Percentiles rank a stretch among this genome's conserved stretches.
These are phyloP conservation scores for Yamadazyma atlantica DNA, from an alignment of 1,139 yeast genomes.

Conservation along the genomic window DNA sequence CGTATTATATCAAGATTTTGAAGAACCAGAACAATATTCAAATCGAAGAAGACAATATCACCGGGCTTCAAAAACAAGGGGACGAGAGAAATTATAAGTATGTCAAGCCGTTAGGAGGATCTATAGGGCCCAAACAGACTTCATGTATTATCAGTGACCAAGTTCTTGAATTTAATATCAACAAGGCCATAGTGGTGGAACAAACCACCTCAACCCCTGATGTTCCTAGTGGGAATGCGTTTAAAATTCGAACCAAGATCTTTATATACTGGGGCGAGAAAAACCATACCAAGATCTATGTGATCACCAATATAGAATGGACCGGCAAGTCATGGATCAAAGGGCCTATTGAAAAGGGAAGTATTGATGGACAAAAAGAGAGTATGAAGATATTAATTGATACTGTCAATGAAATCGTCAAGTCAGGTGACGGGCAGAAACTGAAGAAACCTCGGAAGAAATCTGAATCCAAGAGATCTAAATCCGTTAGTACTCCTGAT, in stretches of 20 bases:
- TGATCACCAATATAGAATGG: slow-evolving; percentile 79
- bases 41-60: slow-evolving; percentile 51
- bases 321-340: slow-evolving; percentile 91
- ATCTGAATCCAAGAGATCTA: slow-evolving; percentile 8
- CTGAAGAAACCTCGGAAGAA: slow-evolving; percentile 6
- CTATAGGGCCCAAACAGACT: slow-evolving; percentile 95
- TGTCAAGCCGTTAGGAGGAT: slow-evolving; percentile 74
- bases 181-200: slow-evolving; percentile 55
- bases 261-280: slow-evolving; percentile 75
- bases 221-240: slow-evolving; percentile 90
- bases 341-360: slow-evolving; percentile 88
- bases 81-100: slow-evolving; percentile 64
- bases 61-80: slow-evolving; percentile 32
- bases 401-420: slow-evolving; percentile 53
- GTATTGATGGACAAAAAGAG: slow-evolving; percentile 85
- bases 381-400: slow-evolving; percentile 59
- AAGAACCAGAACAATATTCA: slow-evolving; percentile 74
- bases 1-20: slow-evolving; percentile 53
- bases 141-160: slow-evolving; percentile 76
- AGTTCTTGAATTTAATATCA: slow-evolving; percentile 61
- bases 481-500: slow-evolving; percentile 5
- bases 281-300: slow-evolving; percentile 62
- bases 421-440: slow-evolving; percentile 16
- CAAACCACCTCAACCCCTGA: slow-evolving; percentile 84
- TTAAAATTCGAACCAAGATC: slow-evolving; percentile 68